Base-by-base conservation (phyloP, 495 filamentous ascomycete genomes). In the Penicillium macrosclerotiorum region DNA sequence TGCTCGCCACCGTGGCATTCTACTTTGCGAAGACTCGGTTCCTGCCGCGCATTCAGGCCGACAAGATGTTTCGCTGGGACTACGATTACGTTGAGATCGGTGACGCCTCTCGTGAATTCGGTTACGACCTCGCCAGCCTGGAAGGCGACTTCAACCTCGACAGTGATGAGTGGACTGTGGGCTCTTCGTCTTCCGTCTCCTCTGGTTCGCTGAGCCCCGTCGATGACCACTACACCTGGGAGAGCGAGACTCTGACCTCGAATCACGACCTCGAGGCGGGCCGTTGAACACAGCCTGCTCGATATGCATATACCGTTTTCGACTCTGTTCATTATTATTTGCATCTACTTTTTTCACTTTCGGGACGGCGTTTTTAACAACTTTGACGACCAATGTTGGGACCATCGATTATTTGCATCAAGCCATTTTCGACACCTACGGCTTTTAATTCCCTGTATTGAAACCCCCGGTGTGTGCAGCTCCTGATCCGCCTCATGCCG, bases 31-130 rank as follows among this genome's bases (percentile, higher is more conserved):
- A 88, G 57, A 78, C 80, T 36, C 80, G 82, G 20, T 96, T 89
- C 72, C 73, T 96, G 11, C 89, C 92, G 1, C 79, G 89, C 18
- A 69, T 82, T 29, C 91, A 96, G 64, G 54, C 69, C 23, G 89
- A 88, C 66, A 96, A 96, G 76, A 80, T 72, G 46, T 88, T 85
- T 65, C 82, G 91, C 25, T 96, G 92, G 92, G 85, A 96, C 54
- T 96, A 96, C 68, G 91, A 96, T 61, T 96, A 93, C 55, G 81
- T 90, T 34, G 91, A 96, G 63, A 61, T 82, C 33, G 92, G 92
- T 39, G 81, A 86, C 40, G 64, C 69, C 32, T 60, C 71, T 6
- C 71, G 72, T 17, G 71, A 73, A 14, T 75, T 75, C 42, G 75
- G 70, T 11, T 87, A 86, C 51, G 77, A 74, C 42, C 59, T 81